phyloP scores from a whole-genome alignment of 2,329 filamentous ascomycete species.

The Colletotrichum spaethianum region DNA sequence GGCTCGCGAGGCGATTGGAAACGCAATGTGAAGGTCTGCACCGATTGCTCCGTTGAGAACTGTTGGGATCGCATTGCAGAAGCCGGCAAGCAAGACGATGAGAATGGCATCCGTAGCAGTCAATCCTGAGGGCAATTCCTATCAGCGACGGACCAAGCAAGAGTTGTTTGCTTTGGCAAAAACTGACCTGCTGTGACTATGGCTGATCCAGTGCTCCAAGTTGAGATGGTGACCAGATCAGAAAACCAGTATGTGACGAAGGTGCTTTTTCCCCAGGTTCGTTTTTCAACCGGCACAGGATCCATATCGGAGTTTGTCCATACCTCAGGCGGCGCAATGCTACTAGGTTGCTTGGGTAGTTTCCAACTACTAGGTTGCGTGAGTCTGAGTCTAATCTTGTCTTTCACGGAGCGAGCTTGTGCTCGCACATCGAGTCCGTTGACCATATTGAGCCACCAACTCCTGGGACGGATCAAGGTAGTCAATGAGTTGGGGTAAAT shows the following conservation, averaged over 20 bases:
- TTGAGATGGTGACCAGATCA: slow-evolving; percentile 56
- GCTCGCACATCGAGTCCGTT: not conserved
- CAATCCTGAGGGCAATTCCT: slow-evolving; percentile 42
- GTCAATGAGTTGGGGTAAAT: not conserved
- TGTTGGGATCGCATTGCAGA: slow-evolving; percentile 62
- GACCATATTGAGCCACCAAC: not conserved
- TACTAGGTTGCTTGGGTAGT: slow-evolving; percentile 40
- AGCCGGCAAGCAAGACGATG: slow-evolving; percentile 62
- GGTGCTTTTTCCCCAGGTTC: slow-evolving; percentile 60
- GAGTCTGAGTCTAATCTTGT: slow-evolving; percentile 15
- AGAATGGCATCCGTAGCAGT: slow-evolving; percentile 63
- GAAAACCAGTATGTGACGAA: slow-evolving; percentile 57
- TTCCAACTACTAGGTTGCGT: slow-evolving; percentile 25
- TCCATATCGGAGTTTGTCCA: slow-evolving; percentile 57
- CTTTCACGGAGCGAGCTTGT: slow-evolving; percentile 10
- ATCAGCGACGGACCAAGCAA: not conserved
- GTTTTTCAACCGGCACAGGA: slow-evolving; percentile 53
- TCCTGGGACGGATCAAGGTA: not conserved
- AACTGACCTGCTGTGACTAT: slow-evolving; percentile 48
- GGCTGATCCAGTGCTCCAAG: slow-evolving; percentile 48
- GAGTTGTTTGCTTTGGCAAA: not conserved
- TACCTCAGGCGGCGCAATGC: slow-evolving; percentile 35
- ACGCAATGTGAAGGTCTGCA: slow-evolving; percentile 51
- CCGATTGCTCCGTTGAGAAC: slow-evolving; percentile 58
- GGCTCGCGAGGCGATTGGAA: slow-evolving; percentile 59